A percentile compares a stretch with the other conserved stretches of the same genome.
Evolutionary conservation across 2,329 filamentous ascomycete genomes (phyloP).

Genomic region (Neofusicoccum sp.): DNA sequence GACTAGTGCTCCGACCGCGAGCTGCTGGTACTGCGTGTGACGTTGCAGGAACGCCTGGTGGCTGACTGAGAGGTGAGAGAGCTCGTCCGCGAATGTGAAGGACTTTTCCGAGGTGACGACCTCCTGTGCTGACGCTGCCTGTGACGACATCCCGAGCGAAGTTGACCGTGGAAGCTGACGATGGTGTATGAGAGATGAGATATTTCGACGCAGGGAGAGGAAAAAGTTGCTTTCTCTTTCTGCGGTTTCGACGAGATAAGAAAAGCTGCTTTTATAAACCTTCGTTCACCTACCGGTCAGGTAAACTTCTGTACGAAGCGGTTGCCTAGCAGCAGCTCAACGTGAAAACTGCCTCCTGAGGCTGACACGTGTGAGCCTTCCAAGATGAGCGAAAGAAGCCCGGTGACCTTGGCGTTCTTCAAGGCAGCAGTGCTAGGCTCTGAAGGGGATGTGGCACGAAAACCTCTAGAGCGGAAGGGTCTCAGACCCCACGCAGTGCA

Average conservation of each 20-base stretch:
- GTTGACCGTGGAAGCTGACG: background rate
- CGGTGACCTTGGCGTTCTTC: background rate
- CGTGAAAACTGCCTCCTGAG: background rate
- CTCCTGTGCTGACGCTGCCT: background rate
- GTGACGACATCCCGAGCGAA: conserved; percentile 17
- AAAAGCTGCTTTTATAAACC: too few species aligned
- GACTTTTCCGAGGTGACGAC: background rate
- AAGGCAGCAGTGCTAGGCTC: background rate
- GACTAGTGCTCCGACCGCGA: conserved; percentile 32
- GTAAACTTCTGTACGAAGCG: background rate
- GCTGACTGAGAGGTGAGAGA: conserved; percentile 23
- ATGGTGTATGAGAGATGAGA: background rate
- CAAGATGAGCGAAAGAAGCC: background rate
- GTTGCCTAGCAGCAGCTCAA: background rate
- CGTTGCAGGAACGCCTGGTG: conserved; percentile 29
- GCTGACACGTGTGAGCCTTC: background rate
- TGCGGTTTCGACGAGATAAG: background rate
- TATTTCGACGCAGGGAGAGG: background rate
- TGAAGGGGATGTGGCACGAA: background rate
- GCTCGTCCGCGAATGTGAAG: background rate
- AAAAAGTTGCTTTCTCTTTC: background rate
- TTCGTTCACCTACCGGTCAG: background rate
- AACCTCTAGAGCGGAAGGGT: too few species aligned
- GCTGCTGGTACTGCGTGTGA: conserved; percentile 28
- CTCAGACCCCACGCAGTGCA: too few species aligned